Evolutionary conservation across 257 asterid species (phyloP).

Genomic region (Misopates orontium): DNA sequence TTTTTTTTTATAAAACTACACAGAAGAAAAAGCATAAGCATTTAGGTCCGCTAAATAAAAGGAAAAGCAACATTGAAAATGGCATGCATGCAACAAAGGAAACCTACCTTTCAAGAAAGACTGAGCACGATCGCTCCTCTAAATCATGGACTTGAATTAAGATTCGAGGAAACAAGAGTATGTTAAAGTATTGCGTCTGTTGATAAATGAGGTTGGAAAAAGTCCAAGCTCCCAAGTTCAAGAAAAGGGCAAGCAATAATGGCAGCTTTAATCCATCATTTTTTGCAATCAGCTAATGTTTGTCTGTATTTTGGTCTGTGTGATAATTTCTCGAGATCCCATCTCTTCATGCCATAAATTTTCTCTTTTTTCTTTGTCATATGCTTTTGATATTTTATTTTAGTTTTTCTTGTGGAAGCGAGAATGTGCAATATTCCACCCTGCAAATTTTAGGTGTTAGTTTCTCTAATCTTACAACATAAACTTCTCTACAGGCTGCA

Average conservation of each 20-base stretch:
- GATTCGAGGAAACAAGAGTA: conserved; percentile 4
- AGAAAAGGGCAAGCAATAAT: neutral
- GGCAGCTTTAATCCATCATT: conserved; percentile 14
- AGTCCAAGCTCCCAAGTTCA: conserved; percentile 20
- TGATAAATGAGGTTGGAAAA: neutral
- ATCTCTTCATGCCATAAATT: neutral
- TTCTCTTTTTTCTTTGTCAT: neutral
- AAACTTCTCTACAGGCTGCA: conserved; percentile 74
- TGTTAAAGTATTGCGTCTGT: neutral
- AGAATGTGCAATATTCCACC: conserved; percentile 9
- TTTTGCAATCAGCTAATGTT: conserved; percentile 20
- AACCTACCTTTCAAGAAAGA: neutral
- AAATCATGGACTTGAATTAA: conserved; percentile 9
- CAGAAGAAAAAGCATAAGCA: too few relatives aligned
- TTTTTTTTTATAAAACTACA: too few relatives aligned
- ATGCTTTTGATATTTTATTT: neutral
- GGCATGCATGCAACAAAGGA: conserved; percentile 11
- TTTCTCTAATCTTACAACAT: conserved; percentile 13
- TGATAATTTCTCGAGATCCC: conserved; percentile 15
- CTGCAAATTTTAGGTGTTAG: neutral
- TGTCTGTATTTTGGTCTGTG: conserved; percentile 12
- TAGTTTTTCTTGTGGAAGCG: conserved; percentile 14
- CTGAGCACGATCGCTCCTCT: conserved; percentile 6
- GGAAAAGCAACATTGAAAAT: too few relatives aligned
- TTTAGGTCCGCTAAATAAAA: too few relatives aligned